Evolutionary conservation across 345 rosid genomes (phyloP).

Genomic region (Acer yangbiense): DNA sequence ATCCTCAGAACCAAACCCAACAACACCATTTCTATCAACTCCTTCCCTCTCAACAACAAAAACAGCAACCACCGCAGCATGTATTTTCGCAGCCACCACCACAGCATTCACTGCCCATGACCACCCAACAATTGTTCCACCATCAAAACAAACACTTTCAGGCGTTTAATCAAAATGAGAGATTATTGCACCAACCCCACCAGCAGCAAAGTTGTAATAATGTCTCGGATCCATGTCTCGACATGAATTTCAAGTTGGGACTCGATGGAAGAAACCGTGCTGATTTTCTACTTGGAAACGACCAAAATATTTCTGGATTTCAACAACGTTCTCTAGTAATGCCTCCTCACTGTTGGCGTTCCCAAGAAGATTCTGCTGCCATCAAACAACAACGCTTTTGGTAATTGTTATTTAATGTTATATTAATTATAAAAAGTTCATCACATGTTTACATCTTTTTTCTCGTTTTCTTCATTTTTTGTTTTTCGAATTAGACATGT

Average conservation of each 20-base stretch:
- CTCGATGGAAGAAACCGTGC: slow-evolving; percentile 17
- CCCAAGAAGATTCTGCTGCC: slow-evolving; percentile 38
- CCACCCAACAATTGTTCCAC: slow-evolving; percentile 30
- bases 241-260: slow-evolving; percentile 39
- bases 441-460: neutral
- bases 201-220: neutral
- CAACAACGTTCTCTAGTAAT: slow-evolving; percentile 17
- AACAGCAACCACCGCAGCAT: slow-evolving; percentile 14
- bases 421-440: neutral
- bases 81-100: slow-evolving; percentile 11
- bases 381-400: slow-evolving; percentile 38
- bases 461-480: neutral
- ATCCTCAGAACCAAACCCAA: slow-evolving; percentile 19
- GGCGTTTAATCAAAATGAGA: slow-evolving; percentile 21
- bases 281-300: slow-evolving; percentile 22
- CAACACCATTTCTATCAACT: slow-evolving; percentile 11
- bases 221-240: slow-evolving; percentile 4
- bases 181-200: slow-evolving; percentile 12
- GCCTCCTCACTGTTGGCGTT: slow-evolving; percentile 37
- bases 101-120: neutral
- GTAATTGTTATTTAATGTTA: slow-evolving; percentile 24
- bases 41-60: neutral
- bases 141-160: slow-evolving; percentile 29
- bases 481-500: neutral
- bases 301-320: neutral